Evolutionary conservation across 2,329 filamentous ascomycete species (phyloP), one percentile per base, ranked within the genome.

Genomic region (Hymenoscyphus fructigenus): DNA sequence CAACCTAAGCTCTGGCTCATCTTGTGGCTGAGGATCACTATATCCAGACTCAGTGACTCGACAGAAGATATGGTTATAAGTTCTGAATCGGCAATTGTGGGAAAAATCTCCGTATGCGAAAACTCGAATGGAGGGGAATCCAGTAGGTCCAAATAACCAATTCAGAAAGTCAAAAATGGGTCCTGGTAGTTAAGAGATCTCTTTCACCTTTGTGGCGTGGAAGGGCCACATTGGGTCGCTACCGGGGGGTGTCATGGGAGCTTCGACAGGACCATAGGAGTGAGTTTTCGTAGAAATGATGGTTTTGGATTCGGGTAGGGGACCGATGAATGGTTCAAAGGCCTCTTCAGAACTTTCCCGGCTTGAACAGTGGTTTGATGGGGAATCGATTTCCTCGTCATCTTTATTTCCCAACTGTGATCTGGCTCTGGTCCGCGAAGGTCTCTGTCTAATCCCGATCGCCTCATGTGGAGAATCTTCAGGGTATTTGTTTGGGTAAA

Each of bases 21-120:
- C 53, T 5, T 29, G 14, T n/a, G 23, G 26, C 14, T 34, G 6
- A 7, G 53, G 53, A 29, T 32, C 53, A 7, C 17, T 23, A 17
- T 32, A 6, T 28, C 26, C 14, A 29, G 26, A 17, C 15, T 26
- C 26, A 14, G 12, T 15, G 15, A 20, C 4, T n/a, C 53, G 26
- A 57, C 53, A 57, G 26, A 57, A 57, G 12, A 57, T 32, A 20
- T 57, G 53, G 12, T 32, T 57, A 17, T 57, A 32, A 57, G 29
- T 26, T 57, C 53, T 17, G 32, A 17, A 57, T 15, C 53, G 5
- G 9, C 53, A 26, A 4, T 57, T 34, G 6, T 20, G 12, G 7
- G 53, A 57, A 15, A 57, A 57, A 57, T 57, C 26, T 17, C 26
- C 26, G 26, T 57, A 57, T 2, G 53, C 26, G 26, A 57, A 57